Percentiles rank a stretch among this genome's conserved stretches.
Conservation (phyloP, 225 moss, liverwort and hornwort species). For the Climacium dendroides region DNA sequence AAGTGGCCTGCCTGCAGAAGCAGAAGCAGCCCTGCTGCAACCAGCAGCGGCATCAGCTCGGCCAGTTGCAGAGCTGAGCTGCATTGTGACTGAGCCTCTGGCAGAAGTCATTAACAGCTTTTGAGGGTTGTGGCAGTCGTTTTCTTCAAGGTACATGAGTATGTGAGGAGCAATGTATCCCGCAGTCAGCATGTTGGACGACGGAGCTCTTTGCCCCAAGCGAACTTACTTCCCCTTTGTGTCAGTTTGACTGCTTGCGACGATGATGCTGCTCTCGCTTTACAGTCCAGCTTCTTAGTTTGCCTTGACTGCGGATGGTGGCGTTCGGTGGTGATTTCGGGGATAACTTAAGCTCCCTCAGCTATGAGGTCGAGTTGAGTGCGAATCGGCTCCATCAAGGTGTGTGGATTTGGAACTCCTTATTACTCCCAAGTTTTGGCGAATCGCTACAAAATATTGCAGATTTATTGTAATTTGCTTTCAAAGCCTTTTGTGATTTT, state of each 20-base stretch:
- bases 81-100: neutral
- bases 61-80: neutral
- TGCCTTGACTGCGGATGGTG: neutral
- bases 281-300: neutral
- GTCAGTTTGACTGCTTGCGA: neutral
- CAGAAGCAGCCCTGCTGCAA: neutral
- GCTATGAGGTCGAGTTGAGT: neutral
- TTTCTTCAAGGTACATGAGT: neutral
- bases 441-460: neutral
- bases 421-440: neutral
- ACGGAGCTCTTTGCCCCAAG: neutral
- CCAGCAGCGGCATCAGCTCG: neutral
- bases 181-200: neutral
- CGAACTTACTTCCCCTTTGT: neutral
- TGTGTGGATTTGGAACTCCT: neutral
- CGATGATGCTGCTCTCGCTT: neutral
- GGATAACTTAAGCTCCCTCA: neutral
- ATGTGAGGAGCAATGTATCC: neutral
- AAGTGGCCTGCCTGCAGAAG: neutral
- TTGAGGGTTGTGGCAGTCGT: neutral
- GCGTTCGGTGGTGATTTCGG: neutral
- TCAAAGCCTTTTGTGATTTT: neutral
- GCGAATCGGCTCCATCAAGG: neutral
- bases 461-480: neutral
- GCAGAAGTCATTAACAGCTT: neutral